Evolutionary conservation across 192 early-diverging fungal species (phyloP).

Genomic region (Backusella circina): DNA sequence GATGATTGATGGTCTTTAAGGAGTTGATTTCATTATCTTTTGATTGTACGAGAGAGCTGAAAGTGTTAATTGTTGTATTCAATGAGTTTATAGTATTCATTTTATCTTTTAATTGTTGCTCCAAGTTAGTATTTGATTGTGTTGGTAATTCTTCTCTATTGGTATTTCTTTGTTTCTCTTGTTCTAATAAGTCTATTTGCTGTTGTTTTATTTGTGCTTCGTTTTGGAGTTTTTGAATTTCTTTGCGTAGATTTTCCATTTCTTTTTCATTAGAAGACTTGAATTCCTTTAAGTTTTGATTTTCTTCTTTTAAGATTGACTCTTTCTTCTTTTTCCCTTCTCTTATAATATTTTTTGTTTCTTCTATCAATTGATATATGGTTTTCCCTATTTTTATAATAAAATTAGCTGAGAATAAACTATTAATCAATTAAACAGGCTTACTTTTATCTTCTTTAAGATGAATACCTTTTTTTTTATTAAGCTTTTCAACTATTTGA

Average conservation of each 20-base stretch:
- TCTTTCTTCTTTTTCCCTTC: neutral
- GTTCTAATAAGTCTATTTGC: too few species aligned
- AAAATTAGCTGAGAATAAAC: neutral
- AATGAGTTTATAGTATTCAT: neutral
- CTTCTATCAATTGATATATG: neutral
- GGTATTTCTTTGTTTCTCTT: too few species aligned
- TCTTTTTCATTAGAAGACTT: neutral
- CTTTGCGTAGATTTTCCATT: too few species aligned
- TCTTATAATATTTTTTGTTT: neutral
- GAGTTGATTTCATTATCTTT: neutral
- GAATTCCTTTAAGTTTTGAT: neutral
- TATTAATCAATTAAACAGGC: neutral
- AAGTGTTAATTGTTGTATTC: too few species aligned
- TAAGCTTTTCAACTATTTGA: neutral
- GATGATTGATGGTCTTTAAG: neutral
- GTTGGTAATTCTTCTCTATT: too few species aligned
- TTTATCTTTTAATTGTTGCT: too few species aligned
- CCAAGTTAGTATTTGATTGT: too few species aligned
- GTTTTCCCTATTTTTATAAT: neutral
- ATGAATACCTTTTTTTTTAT: neutral
- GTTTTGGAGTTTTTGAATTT: neutral
- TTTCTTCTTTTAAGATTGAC: neutral
- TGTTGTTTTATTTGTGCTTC: too few species aligned
- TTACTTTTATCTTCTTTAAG: neutral
- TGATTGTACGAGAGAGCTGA: neutral